Conservation (phyloP, 1,284 basidiomycete species). For the Cystobasidium slooffiae region DNA sequence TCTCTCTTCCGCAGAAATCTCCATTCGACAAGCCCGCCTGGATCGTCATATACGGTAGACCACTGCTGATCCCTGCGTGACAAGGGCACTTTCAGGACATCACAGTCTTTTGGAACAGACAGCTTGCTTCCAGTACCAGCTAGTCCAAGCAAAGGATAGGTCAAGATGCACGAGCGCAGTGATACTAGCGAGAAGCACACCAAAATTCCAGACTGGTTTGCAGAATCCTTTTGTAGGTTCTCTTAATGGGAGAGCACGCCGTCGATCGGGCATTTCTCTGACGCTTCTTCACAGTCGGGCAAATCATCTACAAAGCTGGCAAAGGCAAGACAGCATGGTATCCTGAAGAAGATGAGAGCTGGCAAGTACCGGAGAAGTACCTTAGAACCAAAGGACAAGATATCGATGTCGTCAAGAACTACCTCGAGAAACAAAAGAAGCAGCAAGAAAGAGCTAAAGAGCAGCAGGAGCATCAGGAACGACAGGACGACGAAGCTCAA, state of each 20-base stretch:
- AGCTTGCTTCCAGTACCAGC: not conserved
- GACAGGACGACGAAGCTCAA: slow-evolving; percentile 19
- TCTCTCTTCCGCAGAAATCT: not conserved
- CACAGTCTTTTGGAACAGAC: not conserved
- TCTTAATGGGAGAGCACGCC: not conserved
- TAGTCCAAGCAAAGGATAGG: not conserved
- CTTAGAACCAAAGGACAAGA: slow-evolving; percentile 27
- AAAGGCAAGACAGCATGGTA: slow-evolving; percentile 33
- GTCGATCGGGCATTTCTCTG: not conserved
- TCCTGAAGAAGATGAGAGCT: slow-evolving; percentile 32
- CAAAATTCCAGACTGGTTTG: slow-evolving; percentile 32
- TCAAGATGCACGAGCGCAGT: slow-evolving; percentile 31
- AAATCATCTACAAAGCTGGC: slow-evolving; percentile 7
- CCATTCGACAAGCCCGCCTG: slow-evolving; percentile 5
- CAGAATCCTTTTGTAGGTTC: slow-evolving; percentile 36
- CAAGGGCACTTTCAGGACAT: not conserved
- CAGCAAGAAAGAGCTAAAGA: slow-evolving; percentile 18
- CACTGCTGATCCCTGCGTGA: slow-evolving; percentile 3
- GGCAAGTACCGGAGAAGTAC: slow-evolving; percentile 35
- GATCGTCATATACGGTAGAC: not conserved
- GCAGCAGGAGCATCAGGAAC: not conserved
- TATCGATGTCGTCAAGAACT: slow-evolving; percentile 21
- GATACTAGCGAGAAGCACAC: slow-evolving; percentile 24
- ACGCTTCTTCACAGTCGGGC: slow-evolving; percentile 4
- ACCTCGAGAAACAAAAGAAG: slow-evolving; percentile 28